phyloP scores from a whole-genome alignment of 139 green algal species.

The Tetradesmus lagerheimii region DNA sequence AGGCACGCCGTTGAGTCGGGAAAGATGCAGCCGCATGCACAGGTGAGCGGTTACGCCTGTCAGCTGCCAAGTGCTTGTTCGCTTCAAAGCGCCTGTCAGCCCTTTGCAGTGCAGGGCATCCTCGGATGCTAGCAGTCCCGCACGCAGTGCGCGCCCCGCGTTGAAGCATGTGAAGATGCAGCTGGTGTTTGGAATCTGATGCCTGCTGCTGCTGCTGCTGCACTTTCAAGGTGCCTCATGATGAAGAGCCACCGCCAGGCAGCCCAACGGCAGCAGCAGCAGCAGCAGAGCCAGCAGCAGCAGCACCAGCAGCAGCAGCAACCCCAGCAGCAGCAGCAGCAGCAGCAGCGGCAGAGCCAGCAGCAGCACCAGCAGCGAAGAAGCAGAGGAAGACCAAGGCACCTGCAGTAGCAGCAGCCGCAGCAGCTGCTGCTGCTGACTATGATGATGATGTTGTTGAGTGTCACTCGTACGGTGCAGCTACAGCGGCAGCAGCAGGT shows the following conservation, averaged over 20 bases:
- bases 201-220: not conserved
- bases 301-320: not conserved
- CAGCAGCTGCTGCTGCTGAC: not conserved
- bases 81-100: no score
- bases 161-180: no score
- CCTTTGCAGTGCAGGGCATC: no score
- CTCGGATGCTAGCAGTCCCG: no score
- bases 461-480: no score
- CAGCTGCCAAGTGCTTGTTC: no score
- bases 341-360: not conserved
- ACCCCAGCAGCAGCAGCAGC: not conserved
- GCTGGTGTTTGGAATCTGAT: not conserved
- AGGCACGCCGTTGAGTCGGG: conserved; percentile 57
- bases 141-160: no score
- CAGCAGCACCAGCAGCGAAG: conserved; percentile 23
- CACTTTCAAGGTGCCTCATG: conserved; percentile 3
- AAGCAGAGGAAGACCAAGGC: not conserved
- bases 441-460: no score
- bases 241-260: conserved; percentile 4
- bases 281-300: not conserved
- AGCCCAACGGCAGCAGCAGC: conserved; percentile 30
- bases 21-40: conserved; percentile 6
- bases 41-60: not conserved
- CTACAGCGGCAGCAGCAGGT: not conserved
- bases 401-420: conserved; percentile 9